phyloP scores from a whole-genome alignment of 139 green algal genomes.

The Edaphochlamys debaryana region DNA sequence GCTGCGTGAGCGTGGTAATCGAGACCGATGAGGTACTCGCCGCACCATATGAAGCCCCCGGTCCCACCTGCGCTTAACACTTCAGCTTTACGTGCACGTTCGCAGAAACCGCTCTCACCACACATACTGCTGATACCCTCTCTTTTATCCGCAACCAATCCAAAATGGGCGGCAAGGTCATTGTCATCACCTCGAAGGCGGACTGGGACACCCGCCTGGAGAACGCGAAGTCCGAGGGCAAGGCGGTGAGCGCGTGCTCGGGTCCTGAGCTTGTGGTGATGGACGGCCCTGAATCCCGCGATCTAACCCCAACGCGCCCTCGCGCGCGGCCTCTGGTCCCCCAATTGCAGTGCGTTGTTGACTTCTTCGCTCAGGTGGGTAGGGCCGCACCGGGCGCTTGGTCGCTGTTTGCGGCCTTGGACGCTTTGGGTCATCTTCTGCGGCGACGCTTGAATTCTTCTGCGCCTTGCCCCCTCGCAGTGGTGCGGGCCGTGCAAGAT shows the following conservation, averaged over 20 bases:
- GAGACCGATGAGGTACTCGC: too few species aligned
- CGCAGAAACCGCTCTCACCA: too few species aligned
- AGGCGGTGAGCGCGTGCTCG: constrained; percentile 24
- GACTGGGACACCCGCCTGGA: constrained; percentile 45
- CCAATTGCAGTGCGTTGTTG: background rate
- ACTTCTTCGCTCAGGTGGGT: constrained; percentile 15
- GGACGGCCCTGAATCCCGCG: too few species aligned
- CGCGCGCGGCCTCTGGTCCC: too few species aligned
- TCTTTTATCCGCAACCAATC: too few species aligned
- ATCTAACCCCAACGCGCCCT: too few species aligned
- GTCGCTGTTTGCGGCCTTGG: background rate
- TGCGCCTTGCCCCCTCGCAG: background rate
- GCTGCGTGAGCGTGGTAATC: too few species aligned
- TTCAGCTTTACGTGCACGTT: too few species aligned
- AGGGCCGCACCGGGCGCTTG: background rate
- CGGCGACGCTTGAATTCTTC: too few species aligned
- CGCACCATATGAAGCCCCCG: too few species aligned
- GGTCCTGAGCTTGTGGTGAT: background rate
- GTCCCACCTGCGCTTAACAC: too few species aligned
- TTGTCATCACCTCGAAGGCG: constrained; percentile 28
- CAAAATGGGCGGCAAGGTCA: background rate
- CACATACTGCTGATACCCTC: too few species aligned
- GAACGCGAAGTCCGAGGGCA: constrained; percentile 24
- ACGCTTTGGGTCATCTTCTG: background rate
- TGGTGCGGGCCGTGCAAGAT: constrained; percentile 87